Evolutionary conservation across 805 yeast species (phyloP).

Genomic region (Yamadazyma phyllophila): DNA sequence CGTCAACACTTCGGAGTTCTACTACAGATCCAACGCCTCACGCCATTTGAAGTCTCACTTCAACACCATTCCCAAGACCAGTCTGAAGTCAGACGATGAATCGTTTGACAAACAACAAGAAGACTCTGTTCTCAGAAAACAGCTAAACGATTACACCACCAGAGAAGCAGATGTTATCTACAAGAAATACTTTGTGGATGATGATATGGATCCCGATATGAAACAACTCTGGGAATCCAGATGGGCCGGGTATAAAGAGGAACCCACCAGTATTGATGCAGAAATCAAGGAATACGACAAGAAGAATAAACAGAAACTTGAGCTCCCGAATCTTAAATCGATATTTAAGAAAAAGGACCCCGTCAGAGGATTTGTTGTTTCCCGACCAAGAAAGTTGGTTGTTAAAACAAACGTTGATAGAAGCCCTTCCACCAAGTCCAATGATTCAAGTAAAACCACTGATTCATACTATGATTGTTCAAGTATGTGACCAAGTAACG

Average conservation of each 20-base stretch:
- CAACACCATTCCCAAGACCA: neutral
- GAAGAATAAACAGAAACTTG: neutral
- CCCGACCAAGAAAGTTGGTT: slow-evolving; percentile 33
- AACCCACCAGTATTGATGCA: neutral
- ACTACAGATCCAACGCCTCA: slow-evolving; percentile 14
- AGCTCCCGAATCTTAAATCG: neutral
- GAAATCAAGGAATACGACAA: neutral
- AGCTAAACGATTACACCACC: slow-evolving; percentile 49
- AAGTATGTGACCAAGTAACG: neutral
- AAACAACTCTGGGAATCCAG: slow-evolving; percentile 52
- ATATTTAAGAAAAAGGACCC: slow-evolving; percentile 1
- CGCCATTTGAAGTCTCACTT: neutral
- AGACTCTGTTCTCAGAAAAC: slow-evolving; percentile 16
- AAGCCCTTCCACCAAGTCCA: neutral
- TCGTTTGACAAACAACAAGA: slow-evolving; percentile 20
- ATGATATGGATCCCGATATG: slow-evolving; percentile 51
- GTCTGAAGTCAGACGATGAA: slow-evolving; percentile 3
- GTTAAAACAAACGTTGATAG: slow-evolving; percentile 16
- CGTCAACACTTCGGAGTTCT: slow-evolving; percentile 11
- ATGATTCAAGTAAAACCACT: neutral
- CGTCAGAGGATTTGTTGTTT: slow-evolving; percentile 30
- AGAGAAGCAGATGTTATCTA: slow-evolving; percentile 60
- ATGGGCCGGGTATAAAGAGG: slow-evolving; percentile 14
- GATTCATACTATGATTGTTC: neutral
- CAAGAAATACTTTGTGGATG: slow-evolving; percentile 36